Evolutionary conservation across 768 basidiomycete genomes (phyloP), one percentile per base, ranked within the genome.

Genomic region (Pleurotus giganteus): DNA sequence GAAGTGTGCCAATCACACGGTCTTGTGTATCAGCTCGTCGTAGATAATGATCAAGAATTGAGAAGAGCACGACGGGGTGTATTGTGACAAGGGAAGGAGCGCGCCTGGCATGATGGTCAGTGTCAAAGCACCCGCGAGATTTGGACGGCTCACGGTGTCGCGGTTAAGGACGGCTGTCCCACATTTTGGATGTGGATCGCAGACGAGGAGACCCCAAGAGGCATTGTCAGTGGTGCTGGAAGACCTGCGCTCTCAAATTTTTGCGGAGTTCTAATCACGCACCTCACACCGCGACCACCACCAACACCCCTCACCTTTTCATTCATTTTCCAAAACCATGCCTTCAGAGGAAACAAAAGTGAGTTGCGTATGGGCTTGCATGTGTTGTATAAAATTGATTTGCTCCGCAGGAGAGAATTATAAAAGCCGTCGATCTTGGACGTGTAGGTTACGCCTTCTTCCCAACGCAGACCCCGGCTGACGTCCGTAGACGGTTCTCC

Each of bases 1-100:
- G 86, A 26, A 98, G 84, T 0, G 96, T 97, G 19, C 96, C 96
- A 67, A 98, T 96, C 15, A 98, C 96, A 55, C 95, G 86, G 57
- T 87, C 86, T 63, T 94, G 89, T 24, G 76, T 70, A 61, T 89
- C 85, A 36, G 83, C 86, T 57, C 93, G 84, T 15, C 96, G 89
- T 49, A 98, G 85, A 72, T 94, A 95, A 77, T 98, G 95, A 73
- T 97, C 95, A 61, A 98, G 86, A 76, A 98, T 91, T 51, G 93
- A 88, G 69, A 97, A 92, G 45, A 98, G 84, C 3, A 92, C 94
- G 49, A 92, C 88, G 11, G 96, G 94, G 67, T 95, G 92, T 57
- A 98, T 82, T 45, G 87, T 91, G 54, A 97, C 82, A 42, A 76
- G 80, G 27, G 83, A 81, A 27, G 88, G 88, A 55, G 85, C 77